phyloP scores from a whole-genome alignment of 2,329 filamentous ascomycete species.

The Alternaria burnsii region DNA sequence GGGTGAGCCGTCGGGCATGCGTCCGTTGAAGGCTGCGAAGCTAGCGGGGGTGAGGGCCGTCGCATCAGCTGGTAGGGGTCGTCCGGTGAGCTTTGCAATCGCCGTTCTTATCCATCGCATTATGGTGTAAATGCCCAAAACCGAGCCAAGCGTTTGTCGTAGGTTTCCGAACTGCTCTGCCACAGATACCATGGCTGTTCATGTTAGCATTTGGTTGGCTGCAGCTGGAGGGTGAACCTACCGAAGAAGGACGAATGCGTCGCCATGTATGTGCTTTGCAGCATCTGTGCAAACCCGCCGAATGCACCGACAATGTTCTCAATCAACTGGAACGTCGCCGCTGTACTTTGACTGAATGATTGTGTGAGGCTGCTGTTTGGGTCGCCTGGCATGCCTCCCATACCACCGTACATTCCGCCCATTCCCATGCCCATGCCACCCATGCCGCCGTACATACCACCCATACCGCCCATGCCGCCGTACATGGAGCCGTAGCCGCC shows the following conservation, averaged over 20 bases:
- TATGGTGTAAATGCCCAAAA: slow-evolving; percentile 93
- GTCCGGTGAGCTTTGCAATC: slow-evolving; percentile 90
- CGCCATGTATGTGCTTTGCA: slow-evolving; percentile 99
- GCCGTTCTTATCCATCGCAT: slow-evolving; percentile 94
- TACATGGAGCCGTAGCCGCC: slow-evolving; percentile 52
- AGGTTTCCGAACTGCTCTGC: slow-evolving; percentile 96
- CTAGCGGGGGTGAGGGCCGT: slow-evolving; percentile 87
- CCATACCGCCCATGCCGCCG: slow-evolving; percentile 53
- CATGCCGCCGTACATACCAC: slow-evolving; percentile 47
- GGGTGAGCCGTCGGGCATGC: slow-evolving; percentile 71
- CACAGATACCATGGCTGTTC: slow-evolving; percentile 88
- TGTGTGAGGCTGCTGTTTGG: slow-evolving; percentile 95
- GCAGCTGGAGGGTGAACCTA: slow-evolving; percentile 57
- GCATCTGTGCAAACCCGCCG: slow-evolving; percentile 97
- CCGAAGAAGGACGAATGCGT: slow-evolving; percentile 98
- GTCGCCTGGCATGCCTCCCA: slow-evolving; percentile 57
- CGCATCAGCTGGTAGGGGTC: slow-evolving; percentile 86
- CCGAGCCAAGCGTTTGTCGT: slow-evolving; percentile 89
- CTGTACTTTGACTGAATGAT: slow-evolving; percentile 91
- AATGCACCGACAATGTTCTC: slow-evolving; percentile 97
- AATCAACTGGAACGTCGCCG: slow-evolving; percentile 97
- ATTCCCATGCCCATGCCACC: slow-evolving; percentile 49
- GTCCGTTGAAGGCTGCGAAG: slow-evolving; percentile 88
- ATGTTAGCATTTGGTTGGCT: slow-evolving; percentile 22
- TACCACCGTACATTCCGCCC: slow-evolving; percentile 60